phyloP scores from a whole-genome alignment of 1,139 yeast genomes.

The Debaryomyces fabryi region DNA sequence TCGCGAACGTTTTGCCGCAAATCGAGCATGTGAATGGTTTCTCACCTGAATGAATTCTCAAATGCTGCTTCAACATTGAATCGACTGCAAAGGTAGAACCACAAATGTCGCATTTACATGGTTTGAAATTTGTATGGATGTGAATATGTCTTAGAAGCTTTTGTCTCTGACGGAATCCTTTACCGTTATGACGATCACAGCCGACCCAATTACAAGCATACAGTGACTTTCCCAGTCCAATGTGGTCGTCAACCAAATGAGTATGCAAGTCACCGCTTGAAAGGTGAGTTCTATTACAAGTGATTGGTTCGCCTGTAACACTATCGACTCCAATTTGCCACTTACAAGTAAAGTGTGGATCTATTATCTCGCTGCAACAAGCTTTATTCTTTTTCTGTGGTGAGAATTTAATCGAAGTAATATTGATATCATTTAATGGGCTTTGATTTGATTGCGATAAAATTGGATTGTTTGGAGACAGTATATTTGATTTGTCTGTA shows the following conservation, averaged over 20 bases:
- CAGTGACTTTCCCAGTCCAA: conserved; percentile 70
- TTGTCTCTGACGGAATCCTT: conserved; percentile 78
- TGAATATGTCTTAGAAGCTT: conserved; percentile 84
- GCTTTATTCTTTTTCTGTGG: conserved; percentile 25
- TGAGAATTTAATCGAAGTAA: conserved; percentile 38
- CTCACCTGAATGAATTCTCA: conserved; percentile 87
- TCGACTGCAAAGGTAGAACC: conserved; percentile 71
- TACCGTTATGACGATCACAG: conserved; percentile 65
- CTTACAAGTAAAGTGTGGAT: conserved; percentile 40
- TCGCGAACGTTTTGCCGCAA: conserved; percentile 56
- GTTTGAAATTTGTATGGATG: conserved; percentile 83
- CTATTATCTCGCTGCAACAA: conserved; percentile 16
- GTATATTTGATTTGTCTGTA: conserved; percentile 15
- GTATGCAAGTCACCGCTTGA: conserved; percentile 64
- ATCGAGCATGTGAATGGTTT: conserved; percentile 52
- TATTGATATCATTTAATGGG: conserved; percentile 22
- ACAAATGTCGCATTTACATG: conserved; percentile 70
- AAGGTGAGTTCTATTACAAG: conserved; percentile 54
- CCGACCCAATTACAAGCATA: conserved; percentile 80
- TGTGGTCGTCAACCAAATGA: conserved; percentile 68
- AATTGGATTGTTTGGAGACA: conserved; percentile 15
- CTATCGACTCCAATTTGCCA: conserved; percentile 45
- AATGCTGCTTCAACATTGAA: conserved; percentile 69
- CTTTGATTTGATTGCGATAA: not conserved
- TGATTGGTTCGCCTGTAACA: conserved; percentile 31